A percentile compares a stretch with the other conserved stretches of the same genome.
These are phyloP conservation scores for Phytophthora syringae DNA, from an alignment of 352 stramenopile genomes.

Conservation along the genomic window DNA sequence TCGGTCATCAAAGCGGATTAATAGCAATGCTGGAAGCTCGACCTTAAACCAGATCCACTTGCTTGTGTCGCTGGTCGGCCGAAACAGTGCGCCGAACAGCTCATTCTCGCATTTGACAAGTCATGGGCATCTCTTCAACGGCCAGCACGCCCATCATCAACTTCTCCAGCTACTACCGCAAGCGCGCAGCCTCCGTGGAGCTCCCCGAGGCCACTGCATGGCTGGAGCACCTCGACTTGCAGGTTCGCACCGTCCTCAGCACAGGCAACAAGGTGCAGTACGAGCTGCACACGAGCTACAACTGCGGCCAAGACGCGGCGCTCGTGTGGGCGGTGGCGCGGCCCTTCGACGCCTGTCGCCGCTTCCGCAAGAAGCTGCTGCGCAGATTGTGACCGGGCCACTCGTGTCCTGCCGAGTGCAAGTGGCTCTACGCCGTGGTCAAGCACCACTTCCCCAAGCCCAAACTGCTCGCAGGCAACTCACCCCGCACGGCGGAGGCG, in stretches of 20 bases:
- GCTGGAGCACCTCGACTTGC: constrained; percentile 39
- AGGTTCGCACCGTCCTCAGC: constrained; percentile 19
- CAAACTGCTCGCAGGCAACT: constrained; percentile 35
- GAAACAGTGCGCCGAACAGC: not conserved
- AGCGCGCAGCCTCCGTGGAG: constrained; percentile 33
- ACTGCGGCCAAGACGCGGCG: constrained; percentile 19
- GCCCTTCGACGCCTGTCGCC: constrained; percentile 49
- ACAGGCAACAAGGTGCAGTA: constrained; percentile 25
- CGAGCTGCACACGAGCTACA: constrained; percentile 35
- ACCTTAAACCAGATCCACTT: too few species aligned
- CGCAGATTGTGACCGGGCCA: constrained; percentile 25
- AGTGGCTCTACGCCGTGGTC: constrained; percentile 43
- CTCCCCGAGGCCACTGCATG: constrained; percentile 41
- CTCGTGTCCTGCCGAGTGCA: too few species aligned
- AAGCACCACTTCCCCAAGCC: constrained; percentile 47
- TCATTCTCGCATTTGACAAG: too few species aligned
- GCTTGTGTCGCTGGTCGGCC: too few species aligned
- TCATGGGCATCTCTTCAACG: constrained; percentile 27
- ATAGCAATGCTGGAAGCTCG: too few species aligned
- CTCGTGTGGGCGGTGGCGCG: constrained; percentile 35
- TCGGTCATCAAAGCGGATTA: too few species aligned
- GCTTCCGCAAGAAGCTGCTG: constrained; percentile 48
- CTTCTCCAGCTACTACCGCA: constrained; percentile 36
- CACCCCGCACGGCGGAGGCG: constrained; percentile 31
- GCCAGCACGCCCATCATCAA: constrained; percentile 32